A percentile compares a stretch with the other conserved stretches of the same genome.
These are phyloP conservation scores for Serendipita sp. DNA, from an alignment of 1,284 basidiomycete genomes.

Conservation along the genomic window DNA sequence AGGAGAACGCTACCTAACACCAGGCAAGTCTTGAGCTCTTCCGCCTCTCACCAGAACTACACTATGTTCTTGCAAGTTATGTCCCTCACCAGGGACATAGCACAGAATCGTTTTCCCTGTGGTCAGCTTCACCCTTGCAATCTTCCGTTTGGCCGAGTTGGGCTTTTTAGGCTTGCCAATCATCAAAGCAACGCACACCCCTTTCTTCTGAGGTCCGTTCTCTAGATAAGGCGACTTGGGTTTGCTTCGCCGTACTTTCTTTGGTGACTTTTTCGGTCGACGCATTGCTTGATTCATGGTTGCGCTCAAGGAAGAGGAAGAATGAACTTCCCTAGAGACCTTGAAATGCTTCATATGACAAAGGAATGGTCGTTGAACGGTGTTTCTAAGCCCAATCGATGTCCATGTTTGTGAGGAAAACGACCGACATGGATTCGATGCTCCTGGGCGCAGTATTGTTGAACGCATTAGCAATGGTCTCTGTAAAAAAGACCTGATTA, in stretches of 20 bases:
- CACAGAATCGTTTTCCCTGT: conserved; percentile 85
- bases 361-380: no score
- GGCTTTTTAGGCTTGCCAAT: conserved; percentile 92
- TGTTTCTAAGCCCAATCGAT: not conserved
- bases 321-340: conserved; percentile 38
- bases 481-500: not conserved
- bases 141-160: conserved; percentile 96
- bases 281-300: conserved; percentile 77
- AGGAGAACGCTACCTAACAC: conserved; percentile 64
- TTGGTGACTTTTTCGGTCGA: conserved; percentile 34
- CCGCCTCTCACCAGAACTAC: conserved; percentile 92
- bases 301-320: conserved; percentile 38
- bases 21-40: conserved; percentile 91
- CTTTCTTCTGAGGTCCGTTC: conserved; percentile 73
- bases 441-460: no score
- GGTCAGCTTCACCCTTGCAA: conserved; percentile 84
- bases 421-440: not conserved
- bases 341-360: not conserved
- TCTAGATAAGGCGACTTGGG: conserved; percentile 63
- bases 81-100: conserved; percentile 95
- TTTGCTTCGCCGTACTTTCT: conserved; percentile 31
- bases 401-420: not conserved
- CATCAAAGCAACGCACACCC: conserved; percentile 75
- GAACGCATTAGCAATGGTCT: not conserved
- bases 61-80: conserved; percentile 95